Base-by-base conservation (phyloP, 2,329 filamentous ascomycete genomes). In the Stemphylium vesicarium region DNA sequence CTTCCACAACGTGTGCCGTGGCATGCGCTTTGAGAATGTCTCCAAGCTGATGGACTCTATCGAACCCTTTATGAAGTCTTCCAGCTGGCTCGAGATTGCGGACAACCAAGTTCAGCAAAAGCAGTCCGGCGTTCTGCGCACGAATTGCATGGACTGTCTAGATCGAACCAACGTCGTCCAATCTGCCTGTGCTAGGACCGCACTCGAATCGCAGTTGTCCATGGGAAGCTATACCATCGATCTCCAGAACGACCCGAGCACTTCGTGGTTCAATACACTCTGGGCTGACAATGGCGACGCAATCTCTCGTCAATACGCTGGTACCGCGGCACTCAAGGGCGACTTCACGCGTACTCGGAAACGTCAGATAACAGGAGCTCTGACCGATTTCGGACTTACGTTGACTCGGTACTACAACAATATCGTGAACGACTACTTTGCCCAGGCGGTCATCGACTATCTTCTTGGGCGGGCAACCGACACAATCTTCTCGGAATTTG, bases 241-340 rank as follows among this genome's bases (percentile, higher is more conserved):
- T 62, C 81, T 89, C 0, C 88, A 95, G 59, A 75, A 82, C 20
- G 92, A 96, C 71, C 89, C 91, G 53, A 86, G 88, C 50, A 96
- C 91, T 4, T 84, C 87, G 40, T 98, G 94, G 92, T 98, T 98
- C 79, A 98, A 99, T 75, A 92, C 86, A 0, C 81, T 98, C 0
- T 99, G 95, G 94, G 95, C 95, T 0, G 95, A 99, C 72, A 99
- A 99, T 64, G 95, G 95, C 12, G 95, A 99, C 74, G 92, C 93
- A 0, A 92, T 98, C 50, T 96, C 92, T 0, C 92, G 93, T 63
- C 94, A 97, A 73, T 99, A 99, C 74, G 92, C 95, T 1, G 96
- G 92, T 9, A 98, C 95, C 0, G 92, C 92, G 2, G 95, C 95
- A 0, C 86, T 99, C 77, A 99, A 99, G 72, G 95, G 95, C 8